Evolutionary conservation across 2,329 filamentous ascomycete genomes (phyloP).

Genomic region (Dichotomopilus funicola): DNA sequence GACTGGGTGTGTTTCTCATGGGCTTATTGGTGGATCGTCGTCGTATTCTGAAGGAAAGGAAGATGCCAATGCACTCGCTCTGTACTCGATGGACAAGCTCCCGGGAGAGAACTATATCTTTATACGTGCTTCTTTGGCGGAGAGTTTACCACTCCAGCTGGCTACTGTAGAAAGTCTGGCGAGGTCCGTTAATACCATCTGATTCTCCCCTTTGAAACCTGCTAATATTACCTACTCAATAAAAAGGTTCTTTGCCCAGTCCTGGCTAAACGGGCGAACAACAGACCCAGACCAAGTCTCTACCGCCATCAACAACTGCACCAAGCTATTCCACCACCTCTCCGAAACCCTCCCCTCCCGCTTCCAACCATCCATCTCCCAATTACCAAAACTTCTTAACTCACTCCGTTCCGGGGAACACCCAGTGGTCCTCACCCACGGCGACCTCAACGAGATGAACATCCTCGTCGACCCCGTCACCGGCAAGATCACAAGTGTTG

Average conservation of each 20-base stretch:
- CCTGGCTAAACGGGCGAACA: neutral
- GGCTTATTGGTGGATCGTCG: neutral
- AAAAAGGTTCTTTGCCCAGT: neutral
- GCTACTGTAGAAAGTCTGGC: neutral
- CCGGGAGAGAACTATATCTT: neutral
- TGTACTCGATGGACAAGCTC: neutral
- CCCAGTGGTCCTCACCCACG: constrained; percentile 24
- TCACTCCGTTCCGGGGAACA: constrained; percentile 11
- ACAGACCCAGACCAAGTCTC: too few relatives aligned
- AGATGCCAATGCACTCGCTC: neutral
- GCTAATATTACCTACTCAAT: neutral
- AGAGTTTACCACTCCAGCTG: neutral
- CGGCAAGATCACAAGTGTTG: constrained; percentile 26
- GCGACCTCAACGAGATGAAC: constrained; percentile 27
- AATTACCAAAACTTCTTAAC: neutral
- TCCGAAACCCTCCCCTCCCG: neutral
- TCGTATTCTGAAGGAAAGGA: too few relatives aligned
- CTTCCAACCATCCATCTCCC: neutral
- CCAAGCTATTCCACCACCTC: neutral
- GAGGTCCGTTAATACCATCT: neutral
- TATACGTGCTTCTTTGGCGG: neutral
- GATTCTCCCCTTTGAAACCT: neutral
- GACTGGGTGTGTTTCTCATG: neutral
- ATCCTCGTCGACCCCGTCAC: constrained; percentile 24
- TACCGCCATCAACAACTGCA: neutral